Conservation (phyloP, 306 rosid genomes). For the Vigna hirtella region DNA sequence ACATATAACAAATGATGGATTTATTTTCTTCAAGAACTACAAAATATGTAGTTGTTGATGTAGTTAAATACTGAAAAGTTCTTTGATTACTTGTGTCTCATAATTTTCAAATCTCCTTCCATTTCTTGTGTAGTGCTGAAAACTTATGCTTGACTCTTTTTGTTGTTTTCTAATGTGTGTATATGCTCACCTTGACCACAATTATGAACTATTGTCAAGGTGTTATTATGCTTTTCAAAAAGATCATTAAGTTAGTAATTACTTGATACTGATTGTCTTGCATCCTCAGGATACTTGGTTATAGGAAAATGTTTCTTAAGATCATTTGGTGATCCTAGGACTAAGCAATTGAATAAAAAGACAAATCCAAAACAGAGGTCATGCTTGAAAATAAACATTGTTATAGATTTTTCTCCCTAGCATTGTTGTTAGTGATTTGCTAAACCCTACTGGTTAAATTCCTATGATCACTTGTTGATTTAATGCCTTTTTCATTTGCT, state of each 20-base stretch:
- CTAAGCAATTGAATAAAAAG: neutral
- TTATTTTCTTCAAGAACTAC: constrained; percentile 19
- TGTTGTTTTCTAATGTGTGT: neutral
- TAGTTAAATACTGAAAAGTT: neutral
- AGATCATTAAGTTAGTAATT: neutral
- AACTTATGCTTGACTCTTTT: neutral
- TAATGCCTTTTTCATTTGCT: too few relatives aligned
- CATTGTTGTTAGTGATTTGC: constrained; percentile 12
- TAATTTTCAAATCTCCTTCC: constrained; percentile 28
- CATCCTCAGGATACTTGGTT: neutral
- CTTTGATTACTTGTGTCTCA: neutral
- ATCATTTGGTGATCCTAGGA: neutral
- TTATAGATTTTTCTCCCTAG: neutral
- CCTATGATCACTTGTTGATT: neutral
- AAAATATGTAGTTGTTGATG: constrained; percentile 18
- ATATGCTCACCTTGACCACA: too few relatives aligned
- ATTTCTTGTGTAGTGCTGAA: neutral
- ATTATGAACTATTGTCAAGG: too few relatives aligned
- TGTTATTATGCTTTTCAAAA: neutral
- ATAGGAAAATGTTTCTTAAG: neutral
- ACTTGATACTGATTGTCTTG: neutral
- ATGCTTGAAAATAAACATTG: neutral
- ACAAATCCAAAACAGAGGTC: neutral
- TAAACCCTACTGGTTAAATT: neutral
- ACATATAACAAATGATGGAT: constrained; percentile 25